These are phyloP conservation scores for Volvox reticuliferus DNA, from an alignment of 139 green algal species.

Conservation along the genomic window DNA sequence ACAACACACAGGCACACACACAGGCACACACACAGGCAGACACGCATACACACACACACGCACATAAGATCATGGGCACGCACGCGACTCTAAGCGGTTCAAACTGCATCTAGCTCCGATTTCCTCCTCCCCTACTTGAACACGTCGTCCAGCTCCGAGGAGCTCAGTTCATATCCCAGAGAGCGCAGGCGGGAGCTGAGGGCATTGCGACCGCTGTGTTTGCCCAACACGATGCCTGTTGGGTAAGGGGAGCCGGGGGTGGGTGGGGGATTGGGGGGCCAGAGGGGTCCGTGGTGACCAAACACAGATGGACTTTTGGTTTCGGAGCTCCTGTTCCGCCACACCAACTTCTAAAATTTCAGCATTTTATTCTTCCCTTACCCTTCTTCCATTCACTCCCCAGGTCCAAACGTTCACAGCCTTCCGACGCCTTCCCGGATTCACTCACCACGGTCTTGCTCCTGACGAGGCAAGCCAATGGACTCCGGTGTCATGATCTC, in stretches of 20 bases:
- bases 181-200: conserved; percentile 80
- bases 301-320: no score
- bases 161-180: conserved; percentile 88
- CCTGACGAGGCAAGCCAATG: conserved; percentile 87
- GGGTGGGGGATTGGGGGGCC: no score
- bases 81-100: no score
- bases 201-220: conserved; percentile 91
- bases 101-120: no score
- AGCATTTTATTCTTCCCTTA: background rate
- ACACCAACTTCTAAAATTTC: background rate
- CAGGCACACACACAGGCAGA: no score
- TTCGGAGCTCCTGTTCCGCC: no score
- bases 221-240: conserved; percentile 88
- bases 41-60: no score
- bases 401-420: background rate
- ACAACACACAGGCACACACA: no score
- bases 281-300: no score
- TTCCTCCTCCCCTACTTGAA: conserved; percentile 76
- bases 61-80: no score
- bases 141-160: conserved; percentile 89
- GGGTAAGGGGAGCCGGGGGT: background rate
- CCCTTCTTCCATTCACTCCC: background rate
- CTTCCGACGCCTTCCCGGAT: background rate
- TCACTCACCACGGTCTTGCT: conserved; percentile 73
- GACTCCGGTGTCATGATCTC: conserved; percentile 99